Conservation (phyloP, 2,329 filamentous ascomycete species). For the Cladosporium sp. region DNA sequence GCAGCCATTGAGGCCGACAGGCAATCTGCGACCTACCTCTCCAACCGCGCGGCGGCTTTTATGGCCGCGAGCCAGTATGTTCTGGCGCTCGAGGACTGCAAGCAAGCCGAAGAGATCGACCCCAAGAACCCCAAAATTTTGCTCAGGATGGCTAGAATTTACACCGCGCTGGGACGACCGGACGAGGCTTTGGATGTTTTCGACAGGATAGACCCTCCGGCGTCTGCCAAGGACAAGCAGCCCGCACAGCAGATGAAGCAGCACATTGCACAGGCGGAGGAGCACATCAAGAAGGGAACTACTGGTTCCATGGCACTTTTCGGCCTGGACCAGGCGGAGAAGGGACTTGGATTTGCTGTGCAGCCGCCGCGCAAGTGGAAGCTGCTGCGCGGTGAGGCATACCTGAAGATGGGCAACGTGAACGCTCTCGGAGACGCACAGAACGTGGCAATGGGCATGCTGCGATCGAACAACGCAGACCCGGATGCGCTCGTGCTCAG, state of each 20-base stretch:
- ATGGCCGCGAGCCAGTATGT: slow-evolving; percentile 82
- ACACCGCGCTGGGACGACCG: slow-evolving; percentile 82
- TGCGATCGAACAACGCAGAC: slow-evolving; percentile 85
- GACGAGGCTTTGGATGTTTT: slow-evolving; percentile 85
- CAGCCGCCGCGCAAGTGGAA: slow-evolving; percentile 89
- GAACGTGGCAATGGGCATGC: slow-evolving; percentile 83
- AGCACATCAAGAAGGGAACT: slow-evolving; percentile 72
- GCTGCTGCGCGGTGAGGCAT: slow-evolving; percentile 86
- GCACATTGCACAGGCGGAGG: slow-evolving; percentile 77
- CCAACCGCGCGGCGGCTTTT: slow-evolving; percentile 91
- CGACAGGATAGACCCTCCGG: slow-evolving; percentile 74
- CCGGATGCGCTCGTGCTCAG: slow-evolving; percentile 90
- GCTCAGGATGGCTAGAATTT: slow-evolving; percentile 83
- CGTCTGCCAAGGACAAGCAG: slow-evolving; percentile 81
- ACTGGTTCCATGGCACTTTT: slow-evolving; percentile 90
- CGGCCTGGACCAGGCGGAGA: slow-evolving; percentile 87
- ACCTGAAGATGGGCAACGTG: slow-evolving; percentile 86
- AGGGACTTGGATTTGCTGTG: slow-evolving; percentile 72
- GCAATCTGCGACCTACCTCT: slow-evolving; percentile 83
- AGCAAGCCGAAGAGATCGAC: slow-evolving; percentile 77
- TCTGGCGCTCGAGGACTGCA: slow-evolving; percentile 84
- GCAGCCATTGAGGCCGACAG: slow-evolving; percentile 86
- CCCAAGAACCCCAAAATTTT: slow-evolving; percentile 85
- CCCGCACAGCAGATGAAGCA: slow-evolving; percentile 82
- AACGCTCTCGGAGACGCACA: slow-evolving; percentile 91